phyloP scores from a whole-genome alignment of 495 filamentous ascomycete species.

The Neurospora sp. region DNA sequence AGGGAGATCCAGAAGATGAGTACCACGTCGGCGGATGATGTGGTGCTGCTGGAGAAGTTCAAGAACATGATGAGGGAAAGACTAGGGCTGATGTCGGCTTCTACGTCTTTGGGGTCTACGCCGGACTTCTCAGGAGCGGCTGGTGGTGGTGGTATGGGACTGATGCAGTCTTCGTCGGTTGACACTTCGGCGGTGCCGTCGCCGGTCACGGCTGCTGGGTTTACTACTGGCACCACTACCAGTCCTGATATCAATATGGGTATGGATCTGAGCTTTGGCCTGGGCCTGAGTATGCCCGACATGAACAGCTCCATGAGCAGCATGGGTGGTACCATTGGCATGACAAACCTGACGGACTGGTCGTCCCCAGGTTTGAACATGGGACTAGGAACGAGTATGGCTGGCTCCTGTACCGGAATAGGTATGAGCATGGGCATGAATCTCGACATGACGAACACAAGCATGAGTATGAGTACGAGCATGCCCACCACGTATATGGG shows the following conservation, averaged over 20 bases:
- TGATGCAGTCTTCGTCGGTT: not conserved
- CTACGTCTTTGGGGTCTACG: not conserved
- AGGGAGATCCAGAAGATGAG: constrained; percentile 31
- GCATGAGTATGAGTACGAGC: not conserved
- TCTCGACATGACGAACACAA: not conserved
- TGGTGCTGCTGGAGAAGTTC: constrained; percentile 37
- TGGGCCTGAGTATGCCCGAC: not conserved
- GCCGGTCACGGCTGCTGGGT: not conserved
- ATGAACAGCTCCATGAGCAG: not conserved
- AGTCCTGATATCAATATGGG: not conserved
- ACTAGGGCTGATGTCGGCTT: not conserved
- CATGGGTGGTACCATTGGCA: not conserved
- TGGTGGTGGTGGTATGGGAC: not conserved
- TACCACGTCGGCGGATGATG: constrained; percentile 39
- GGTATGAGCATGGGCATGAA: not conserved
- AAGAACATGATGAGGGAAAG: constrained; percentile 25
- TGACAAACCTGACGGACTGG: not conserved
- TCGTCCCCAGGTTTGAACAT: not conserved
- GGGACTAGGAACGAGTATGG: not conserved
- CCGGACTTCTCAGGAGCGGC: not conserved
- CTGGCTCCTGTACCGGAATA: not conserved
- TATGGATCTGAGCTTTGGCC: not conserved
- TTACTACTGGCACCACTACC: not conserved
- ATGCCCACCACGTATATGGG: not conserved
- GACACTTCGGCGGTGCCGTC: not conserved